Conservation (phyloP, 148 eudicot species). For the Rheum nobile region DNA sequence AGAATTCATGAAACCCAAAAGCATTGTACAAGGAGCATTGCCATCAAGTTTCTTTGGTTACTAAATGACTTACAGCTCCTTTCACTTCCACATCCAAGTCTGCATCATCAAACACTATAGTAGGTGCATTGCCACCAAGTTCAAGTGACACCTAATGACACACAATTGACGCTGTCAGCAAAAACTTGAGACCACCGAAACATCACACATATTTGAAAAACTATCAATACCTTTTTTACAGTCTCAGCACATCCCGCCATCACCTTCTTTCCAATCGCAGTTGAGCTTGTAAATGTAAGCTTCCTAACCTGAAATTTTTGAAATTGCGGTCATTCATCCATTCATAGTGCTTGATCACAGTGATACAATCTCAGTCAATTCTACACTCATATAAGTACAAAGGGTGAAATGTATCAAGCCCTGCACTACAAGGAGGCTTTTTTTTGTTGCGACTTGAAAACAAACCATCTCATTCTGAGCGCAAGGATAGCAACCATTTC, state of each 20-base stretch:
- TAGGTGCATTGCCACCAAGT: conserved; percentile 99
- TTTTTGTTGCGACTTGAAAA: background rate
- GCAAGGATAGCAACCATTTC: background rate
- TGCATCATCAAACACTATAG: conserved; percentile 93
- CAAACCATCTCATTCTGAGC: background rate
- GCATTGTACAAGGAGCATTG: background rate
- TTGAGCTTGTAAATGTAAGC: conserved; percentile 94
- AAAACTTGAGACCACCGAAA: background rate
- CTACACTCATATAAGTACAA: background rate
- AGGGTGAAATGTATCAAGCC: background rate
- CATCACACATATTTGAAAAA: background rate
- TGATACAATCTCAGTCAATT: background rate
- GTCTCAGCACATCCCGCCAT: conserved; percentile 92
- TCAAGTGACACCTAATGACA: conserved; percentile 67
- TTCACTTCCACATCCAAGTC: conserved; percentile 87
- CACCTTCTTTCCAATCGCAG: conserved; percentile 88
- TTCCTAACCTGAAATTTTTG: conserved; percentile 60
- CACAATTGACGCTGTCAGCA: conserved; percentile 11
- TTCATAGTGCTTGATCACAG: background rate
- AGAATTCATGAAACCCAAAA: background rate
- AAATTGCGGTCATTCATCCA: background rate
- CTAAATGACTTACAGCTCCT: conserved; percentile 59
- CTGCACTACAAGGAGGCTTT: background rate
- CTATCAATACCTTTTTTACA: conserved; percentile 64
- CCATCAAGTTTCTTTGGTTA: background rate